A percentile compares a stretch with the other conserved stretches of the same genome.
Evolutionary conservation across 352 stramenopile genomes (phyloP).

Genomic region (Globisporangium okanoganense): DNA sequence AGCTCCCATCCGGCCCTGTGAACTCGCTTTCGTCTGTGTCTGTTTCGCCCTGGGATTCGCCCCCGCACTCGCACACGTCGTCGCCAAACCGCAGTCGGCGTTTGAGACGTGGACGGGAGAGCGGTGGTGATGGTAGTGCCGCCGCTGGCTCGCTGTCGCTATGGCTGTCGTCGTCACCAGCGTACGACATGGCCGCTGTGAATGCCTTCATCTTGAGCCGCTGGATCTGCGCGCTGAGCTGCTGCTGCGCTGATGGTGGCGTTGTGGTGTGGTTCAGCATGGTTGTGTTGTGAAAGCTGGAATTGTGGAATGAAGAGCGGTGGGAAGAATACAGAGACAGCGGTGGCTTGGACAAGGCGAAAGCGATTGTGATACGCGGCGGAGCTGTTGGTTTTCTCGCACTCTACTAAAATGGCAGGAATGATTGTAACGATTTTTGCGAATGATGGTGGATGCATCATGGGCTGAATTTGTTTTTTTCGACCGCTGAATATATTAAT

Average conservation of each 20-base stretch:
- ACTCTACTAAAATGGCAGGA: not conserved
- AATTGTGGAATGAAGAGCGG: conserved; percentile 1
- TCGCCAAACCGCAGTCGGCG: conserved; percentile 1
- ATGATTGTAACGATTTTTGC: conserved; percentile 5
- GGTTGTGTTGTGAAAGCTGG: not conserved
- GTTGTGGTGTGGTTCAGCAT: not conserved
- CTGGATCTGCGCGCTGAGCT: conserved; percentile 6
- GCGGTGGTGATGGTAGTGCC: not conserved
- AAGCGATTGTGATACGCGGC: conserved; percentile 3
- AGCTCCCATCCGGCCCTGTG: conserved; percentile 1
- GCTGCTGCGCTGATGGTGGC: not conserved
- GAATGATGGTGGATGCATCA: conserved; percentile 4
- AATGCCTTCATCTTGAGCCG: conserved; percentile 9
- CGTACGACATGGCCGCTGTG: not conserved
- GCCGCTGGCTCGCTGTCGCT: not conserved
- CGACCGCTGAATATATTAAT: no score
- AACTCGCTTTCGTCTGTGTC: conserved; percentile 3
- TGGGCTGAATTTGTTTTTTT: no score
- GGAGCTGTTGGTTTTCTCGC: not conserved
- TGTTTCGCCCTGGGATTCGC: not conserved
- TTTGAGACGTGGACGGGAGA: not conserved
- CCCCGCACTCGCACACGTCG: conserved; percentile 4
- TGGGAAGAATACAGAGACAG: not conserved
- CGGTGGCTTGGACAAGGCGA: not conserved
- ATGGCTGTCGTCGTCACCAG: not conserved